phyloP scores from a whole-genome alignment of 1,284 basidiomycete genomes.

The Neotropicomus parvogracilis region DNA sequence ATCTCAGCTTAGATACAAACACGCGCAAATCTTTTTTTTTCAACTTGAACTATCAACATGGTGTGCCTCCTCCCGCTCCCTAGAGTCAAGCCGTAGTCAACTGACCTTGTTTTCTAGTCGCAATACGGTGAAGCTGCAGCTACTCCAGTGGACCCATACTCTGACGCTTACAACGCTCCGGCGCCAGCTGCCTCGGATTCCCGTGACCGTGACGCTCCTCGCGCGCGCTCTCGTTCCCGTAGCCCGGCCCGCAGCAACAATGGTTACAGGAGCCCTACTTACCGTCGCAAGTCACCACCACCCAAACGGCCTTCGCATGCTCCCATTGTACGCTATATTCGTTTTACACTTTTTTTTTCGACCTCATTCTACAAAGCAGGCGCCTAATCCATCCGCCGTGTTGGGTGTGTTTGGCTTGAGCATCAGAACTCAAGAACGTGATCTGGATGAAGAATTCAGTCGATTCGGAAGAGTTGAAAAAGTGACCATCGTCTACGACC shows the following conservation, averaged over 20 bases:
- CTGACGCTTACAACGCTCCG: slow-evolving; percentile 72
- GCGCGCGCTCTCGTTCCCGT: slow-evolving; percentile 71
- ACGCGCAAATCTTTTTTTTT: slow-evolving; percentile 41
- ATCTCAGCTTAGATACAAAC: slow-evolving; percentile 37
- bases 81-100: not conserved
- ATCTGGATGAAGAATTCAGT: slow-evolving; percentile 91
- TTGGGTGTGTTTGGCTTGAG: slow-evolving; percentile 96
- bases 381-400: slow-evolving; percentile 82
- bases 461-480: slow-evolving; percentile 91
- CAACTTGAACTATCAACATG: slow-evolving; percentile 62
- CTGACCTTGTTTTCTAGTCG: slow-evolving; percentile 18
- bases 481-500: slow-evolving; percentile 98
- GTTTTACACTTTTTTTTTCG: slow-evolving; percentile 5
- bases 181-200: slow-evolving; percentile 47
- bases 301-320: slow-evolving; percentile 64
- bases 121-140: slow-evolving; percentile 62
- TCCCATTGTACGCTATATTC: slow-evolving; percentile 58
- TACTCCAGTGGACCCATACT: slow-evolving; percentile 71
- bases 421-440: slow-evolving; percentile 90
- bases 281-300: slow-evolving; percentile 45
- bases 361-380: slow-evolving; percentile 53
- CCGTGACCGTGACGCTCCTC: slow-evolving; percentile 45
- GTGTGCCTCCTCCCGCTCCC: slow-evolving; percentile 42
- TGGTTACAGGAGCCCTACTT: slow-evolving; percentile 49
- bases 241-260: slow-evolving; percentile 56